A percentile compares a stretch with the other conserved stretches of the same genome.
Conservation (phyloP, 768 basidiomycete species). For the Tricholoma furcatifolium region DNA sequence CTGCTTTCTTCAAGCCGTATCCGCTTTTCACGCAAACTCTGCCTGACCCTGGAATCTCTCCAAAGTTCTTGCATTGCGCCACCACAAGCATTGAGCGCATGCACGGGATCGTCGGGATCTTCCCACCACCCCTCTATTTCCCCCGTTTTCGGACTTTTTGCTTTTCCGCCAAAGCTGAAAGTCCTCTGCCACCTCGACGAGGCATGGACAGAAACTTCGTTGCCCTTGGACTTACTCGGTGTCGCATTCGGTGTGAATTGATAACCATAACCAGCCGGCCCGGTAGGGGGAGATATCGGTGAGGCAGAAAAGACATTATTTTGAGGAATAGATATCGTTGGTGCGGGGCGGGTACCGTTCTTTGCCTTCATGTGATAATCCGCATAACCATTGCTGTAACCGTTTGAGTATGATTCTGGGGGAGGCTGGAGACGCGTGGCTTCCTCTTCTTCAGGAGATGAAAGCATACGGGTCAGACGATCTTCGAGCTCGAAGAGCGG, state of each 20-base stretch:
- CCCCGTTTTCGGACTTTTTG: constrained; percentile 67
- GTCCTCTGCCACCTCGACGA: constrained; percentile 70
- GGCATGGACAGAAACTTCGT: constrained; percentile 61
- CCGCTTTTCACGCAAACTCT: constrained; percentile 60
- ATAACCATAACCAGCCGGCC: constrained; percentile 21
- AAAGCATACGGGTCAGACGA: constrained; percentile 62
- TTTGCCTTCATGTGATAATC: constrained; percentile 1
- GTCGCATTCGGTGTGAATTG: constrained; percentile 24
- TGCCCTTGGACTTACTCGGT: constrained; percentile 35
- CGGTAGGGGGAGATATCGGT: constrained; percentile 27
- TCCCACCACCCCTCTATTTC: constrained; percentile 85
- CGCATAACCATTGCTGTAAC: constrained; percentile 19
- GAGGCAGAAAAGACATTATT: constrained; percentile 28
- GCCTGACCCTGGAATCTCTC: constrained; percentile 67
- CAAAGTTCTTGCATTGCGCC: constrained; percentile 73
- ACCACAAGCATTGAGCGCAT: constrained; percentile 61
- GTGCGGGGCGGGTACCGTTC: constrained; percentile 40
- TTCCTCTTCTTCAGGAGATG: constrained; percentile 71
- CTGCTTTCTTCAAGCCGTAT: constrained; percentile 79
- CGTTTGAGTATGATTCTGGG: constrained; percentile 24
- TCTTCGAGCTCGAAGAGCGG: constrained; percentile 72
- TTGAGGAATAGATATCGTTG: constrained; percentile 47
- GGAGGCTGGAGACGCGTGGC: constrained; percentile 52
- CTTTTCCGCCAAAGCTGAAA: constrained; percentile 55
- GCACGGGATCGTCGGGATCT: constrained; percentile 80